These are phyloP conservation scores for Cupressus sempervirens DNA, from an alignment of 75 land plant genomes.

Conservation along the genomic window DNA sequence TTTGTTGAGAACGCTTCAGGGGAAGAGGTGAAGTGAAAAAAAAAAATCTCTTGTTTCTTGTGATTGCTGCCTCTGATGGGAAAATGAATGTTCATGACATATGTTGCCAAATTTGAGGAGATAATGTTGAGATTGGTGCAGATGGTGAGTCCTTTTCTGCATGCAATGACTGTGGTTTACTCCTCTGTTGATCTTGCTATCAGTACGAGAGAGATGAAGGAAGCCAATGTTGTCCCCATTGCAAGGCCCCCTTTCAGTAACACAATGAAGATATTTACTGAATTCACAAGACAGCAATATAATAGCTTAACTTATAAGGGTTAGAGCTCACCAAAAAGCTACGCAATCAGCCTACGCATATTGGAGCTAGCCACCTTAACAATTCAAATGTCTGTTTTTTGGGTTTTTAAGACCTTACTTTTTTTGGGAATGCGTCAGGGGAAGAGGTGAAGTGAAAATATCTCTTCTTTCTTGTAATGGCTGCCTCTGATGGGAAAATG, in stretches of 20 bases:
- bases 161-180: constrained; percentile 62
- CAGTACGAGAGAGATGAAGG: constrained; percentile 73
- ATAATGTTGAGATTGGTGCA: constrained; percentile 47
- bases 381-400: background rate
- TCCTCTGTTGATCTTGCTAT: constrained; percentile 66
- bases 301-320: no score
- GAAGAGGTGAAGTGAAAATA: background rate
- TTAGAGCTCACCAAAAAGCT: no score
- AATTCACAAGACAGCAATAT: background rate
- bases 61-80: background rate
- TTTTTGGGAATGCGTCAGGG: background rate
- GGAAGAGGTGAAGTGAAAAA: background rate
- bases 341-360: background rate
- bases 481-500: background rate
- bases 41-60: background rate
- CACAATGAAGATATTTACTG: constrained; percentile 40
- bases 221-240: constrained; percentile 54
- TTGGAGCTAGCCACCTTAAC: background rate
- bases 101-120: constrained; percentile 70
- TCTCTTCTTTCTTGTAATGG: background rate
- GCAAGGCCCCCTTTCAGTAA: constrained; percentile 68
- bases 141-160: constrained; percentile 59
- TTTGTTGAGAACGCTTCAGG: background rate
- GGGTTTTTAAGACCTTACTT: background rate
- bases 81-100: constrained; percentile 13